These are phyloP conservation scores for Termitomyces eurrhizus DNA, from an alignment of 768 basidiomycete species.

Conservation along the genomic window DNA sequence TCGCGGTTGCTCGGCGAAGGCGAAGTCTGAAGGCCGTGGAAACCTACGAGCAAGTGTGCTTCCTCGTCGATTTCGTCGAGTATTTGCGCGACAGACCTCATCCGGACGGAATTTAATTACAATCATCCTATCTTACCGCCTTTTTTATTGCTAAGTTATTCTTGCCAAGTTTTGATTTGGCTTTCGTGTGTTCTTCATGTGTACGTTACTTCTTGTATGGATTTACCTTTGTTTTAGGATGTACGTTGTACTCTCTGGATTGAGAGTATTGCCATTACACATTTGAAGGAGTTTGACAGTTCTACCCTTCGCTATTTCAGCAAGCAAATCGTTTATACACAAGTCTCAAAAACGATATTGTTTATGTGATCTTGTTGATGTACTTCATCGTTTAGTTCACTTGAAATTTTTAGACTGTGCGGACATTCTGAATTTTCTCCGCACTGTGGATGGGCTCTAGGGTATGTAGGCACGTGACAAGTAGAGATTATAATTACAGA, in stretches of 20 bases:
- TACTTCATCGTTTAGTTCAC: not conserved
- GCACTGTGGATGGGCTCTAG: too few relatives aligned
- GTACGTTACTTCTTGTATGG: not conserved
- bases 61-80: slow-evolving; percentile 74
- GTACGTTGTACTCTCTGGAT: not conserved
- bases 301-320: not conserved
- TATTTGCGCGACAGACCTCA: slow-evolving; percentile 35
- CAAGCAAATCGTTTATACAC: too few relatives aligned
- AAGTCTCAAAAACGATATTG: too few relatives aligned
- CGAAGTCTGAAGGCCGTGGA: slow-evolving; percentile 91
- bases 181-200: not conserved
- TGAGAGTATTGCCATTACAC: not conserved
- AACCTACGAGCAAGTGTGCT: slow-evolving; percentile 88
- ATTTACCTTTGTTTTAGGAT: not conserved
- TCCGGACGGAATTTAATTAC: not conserved
- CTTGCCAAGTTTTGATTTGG: not conserved
- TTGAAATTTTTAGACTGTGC: not conserved
- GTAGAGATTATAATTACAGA: not conserved
- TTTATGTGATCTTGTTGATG: too few relatives aligned
- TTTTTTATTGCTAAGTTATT: slow-evolving; percentile 13
- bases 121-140: not conserved
- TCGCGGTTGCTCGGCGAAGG: slow-evolving; percentile 67
- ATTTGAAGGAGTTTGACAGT: not conserved
- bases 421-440: not conserved
- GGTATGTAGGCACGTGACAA: too few relatives aligned